A percentile compares a stretch with the other conserved stretches of the same genome.
phyloP scores from a whole-genome alignment of 2,329 filamentous ascomycete species.

The Hypoxylon sp. region DNA sequence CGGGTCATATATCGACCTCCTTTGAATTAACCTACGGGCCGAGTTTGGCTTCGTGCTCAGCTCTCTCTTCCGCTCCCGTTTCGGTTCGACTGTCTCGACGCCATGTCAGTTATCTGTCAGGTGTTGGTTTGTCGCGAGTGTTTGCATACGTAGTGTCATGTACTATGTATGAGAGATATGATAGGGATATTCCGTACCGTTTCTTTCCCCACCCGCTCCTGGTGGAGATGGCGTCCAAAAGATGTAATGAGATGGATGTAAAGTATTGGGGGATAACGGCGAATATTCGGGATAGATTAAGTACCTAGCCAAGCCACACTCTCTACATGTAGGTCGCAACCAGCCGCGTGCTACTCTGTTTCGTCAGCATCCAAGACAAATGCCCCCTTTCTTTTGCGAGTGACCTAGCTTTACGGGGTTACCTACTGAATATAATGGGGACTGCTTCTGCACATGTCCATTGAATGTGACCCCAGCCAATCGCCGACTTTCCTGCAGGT shows the following conservation, averaged over 20 bases:
- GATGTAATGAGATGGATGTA: slow-evolving; percentile 24
- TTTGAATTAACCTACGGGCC: slow-evolving; percentile 38
- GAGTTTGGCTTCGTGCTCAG: slow-evolving; percentile 31
- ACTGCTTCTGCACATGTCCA: slow-evolving; percentile 35
- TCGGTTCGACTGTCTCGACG: slow-evolving; percentile 30
- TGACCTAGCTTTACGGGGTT: slow-evolving; percentile 42
- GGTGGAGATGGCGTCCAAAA: slow-evolving; percentile 26
- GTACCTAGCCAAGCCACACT: slow-evolving; percentile 36
- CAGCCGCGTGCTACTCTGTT: slow-evolving; percentile 41
- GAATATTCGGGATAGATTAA: slow-evolving; percentile 44
- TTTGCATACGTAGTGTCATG: slow-evolving; percentile 41
- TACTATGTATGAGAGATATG: slow-evolving; percentile 44
- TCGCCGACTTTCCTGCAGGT: slow-evolving; percentile 30
- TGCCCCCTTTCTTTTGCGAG: slow-evolving; percentile 28
- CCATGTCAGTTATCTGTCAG: slow-evolving; percentile 30
- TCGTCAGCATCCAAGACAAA: slow-evolving; percentile 43
- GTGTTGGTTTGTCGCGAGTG: slow-evolving; percentile 26
- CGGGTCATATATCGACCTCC: slow-evolving; percentile 25
- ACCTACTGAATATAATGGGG: slow-evolving; percentile 33
- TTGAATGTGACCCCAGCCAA: slow-evolving; percentile 40
- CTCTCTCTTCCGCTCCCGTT: slow-evolving; percentile 35
- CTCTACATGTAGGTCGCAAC: slow-evolving; percentile 29
- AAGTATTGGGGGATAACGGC: slow-evolving; percentile 39
- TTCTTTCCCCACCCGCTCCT: slow-evolving; percentile 33
- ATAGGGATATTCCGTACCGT: slow-evolving; percentile 41